Evolutionary conservation across 768 basidiomycete species (phyloP).

Genomic region (Phylloporus rhodoxanthus): DNA sequence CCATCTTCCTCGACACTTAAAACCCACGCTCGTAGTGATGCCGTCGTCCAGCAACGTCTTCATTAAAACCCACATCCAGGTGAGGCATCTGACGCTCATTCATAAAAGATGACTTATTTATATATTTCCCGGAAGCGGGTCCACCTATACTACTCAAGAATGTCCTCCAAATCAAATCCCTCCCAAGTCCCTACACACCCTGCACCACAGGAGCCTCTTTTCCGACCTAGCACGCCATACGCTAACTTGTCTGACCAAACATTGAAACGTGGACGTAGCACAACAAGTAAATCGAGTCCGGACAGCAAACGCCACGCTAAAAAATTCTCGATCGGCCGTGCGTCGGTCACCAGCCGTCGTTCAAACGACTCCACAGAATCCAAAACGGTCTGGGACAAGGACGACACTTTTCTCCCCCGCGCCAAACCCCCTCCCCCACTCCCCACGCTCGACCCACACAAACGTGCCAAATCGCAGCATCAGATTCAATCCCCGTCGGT

Average conservation of each 20-base stretch:
- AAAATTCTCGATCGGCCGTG: background rate
- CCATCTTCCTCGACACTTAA: background rate
- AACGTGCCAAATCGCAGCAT: constrained; percentile 5
- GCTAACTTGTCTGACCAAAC: too few relatives aligned
- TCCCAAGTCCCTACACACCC: background rate
- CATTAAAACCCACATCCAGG: constrained; percentile 1
- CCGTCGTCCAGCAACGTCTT: background rate
- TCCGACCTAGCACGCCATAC: background rate
- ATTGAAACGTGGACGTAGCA: background rate
- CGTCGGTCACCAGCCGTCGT: background rate
- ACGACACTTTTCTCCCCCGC: constrained; percentile 20
- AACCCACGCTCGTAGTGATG: background rate
- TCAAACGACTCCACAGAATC: background rate
- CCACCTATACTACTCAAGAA: too few relatives aligned
- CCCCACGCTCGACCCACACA: constrained; percentile 4
- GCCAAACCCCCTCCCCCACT: constrained; percentile 21
- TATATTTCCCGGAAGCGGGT: background rate
- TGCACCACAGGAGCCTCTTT: background rate
- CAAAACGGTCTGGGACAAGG: constrained; percentile 9
- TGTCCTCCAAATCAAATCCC: background rate
- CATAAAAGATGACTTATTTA: background rate
- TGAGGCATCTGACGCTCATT: background rate
- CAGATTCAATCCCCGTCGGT: background rate
- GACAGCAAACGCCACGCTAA: background rate
- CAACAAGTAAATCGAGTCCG: background rate